Base-by-base conservation (phyloP, 768 basidiomycete genomes). In the Tricholoma terreum region DNA sequence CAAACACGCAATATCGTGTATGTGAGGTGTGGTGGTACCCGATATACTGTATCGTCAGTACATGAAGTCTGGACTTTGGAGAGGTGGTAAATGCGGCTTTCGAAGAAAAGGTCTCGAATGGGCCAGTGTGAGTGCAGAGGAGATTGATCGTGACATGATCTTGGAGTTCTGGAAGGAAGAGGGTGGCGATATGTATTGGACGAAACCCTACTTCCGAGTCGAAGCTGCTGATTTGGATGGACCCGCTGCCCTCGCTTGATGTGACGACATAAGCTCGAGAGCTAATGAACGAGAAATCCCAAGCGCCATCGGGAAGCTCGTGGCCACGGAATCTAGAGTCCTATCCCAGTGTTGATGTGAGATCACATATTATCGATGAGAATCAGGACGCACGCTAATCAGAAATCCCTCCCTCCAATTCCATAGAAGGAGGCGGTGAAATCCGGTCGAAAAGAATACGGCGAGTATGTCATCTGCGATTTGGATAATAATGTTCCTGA, bases 381-480 rank as follows among this genome's bases (percentile, higher is more conserved):
- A n/a, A 1, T 19, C 5, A 4, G 7, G 11, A 54, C 52, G 36
- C 33, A 63, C 62, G n/a, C 27, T 52, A 17, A 63, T 52, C 52
- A 59, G 33, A 21, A 3, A 64, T 48, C 34, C 69, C 48, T 8
- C 61, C 65, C 30, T 64, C 63, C 63, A 64, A 43, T 61, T 42
- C 62, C 58, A 61, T 62, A 68, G 4, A 58, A 66, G 69, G 2
- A 73, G 65, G n/a, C 65, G 63, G 31, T 72, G 66, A 21, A 36
- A 53, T 3, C 62, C 60, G 3, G 71, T 70, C 9, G 61, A 67
- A 9, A 76, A 65, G 66, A 80, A 78, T 50, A 82, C 65, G 4
- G 77, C 84, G 31, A 87, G 63, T 30, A 83, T 69, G 57, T 86
- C 84, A 22, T 78, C 76, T 2, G 75, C 82, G 48, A 85, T 73